Evolutionary conservation across 176 grass and related monocot species (phyloP).

Genomic region (Raddia distichophylla): DNA sequence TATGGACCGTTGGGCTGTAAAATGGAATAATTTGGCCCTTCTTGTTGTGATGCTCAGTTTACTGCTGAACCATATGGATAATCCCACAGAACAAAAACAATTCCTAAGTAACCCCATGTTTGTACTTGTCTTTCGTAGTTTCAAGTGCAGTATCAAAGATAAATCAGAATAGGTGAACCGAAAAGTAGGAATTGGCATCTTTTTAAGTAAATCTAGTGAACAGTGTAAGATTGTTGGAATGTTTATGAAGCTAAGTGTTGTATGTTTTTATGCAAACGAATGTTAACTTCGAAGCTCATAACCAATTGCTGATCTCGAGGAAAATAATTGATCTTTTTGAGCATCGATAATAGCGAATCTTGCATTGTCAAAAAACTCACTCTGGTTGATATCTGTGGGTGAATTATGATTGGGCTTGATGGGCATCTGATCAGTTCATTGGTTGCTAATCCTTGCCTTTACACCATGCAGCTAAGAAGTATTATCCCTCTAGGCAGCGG

Average conservation of each 20-base stretch:
- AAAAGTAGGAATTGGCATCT: background rate
- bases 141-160: conserved; percentile 1
- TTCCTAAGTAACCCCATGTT: background rate
- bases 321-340: background rate
- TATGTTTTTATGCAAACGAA: background rate
- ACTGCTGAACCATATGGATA: background rate
- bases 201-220: background rate
- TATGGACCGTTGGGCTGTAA: conserved; percentile 4
- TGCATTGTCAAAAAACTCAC: background rate
- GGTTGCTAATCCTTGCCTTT: conserved; percentile 27
- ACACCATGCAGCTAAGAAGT: conserved; percentile 74
- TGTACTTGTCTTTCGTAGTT: background rate
- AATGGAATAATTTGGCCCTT: conserved; percentile 15
- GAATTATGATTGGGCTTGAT: background rate
- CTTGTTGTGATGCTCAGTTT: background rate
- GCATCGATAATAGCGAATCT: background rate
- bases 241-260: background rate
- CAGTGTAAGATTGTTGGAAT: conserved; percentile 7
- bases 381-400: conserved; percentile 1
- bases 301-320: conserved; percentile 1
- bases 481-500: conserved; percentile 82
- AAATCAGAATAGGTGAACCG: background rate
- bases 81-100: background rate
- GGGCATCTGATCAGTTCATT: background rate
- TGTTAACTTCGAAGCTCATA: background rate